Evolutionary conservation across 495 filamentous ascomycete species (phyloP).

Genomic region (Parathielavia appendiculata): DNA sequence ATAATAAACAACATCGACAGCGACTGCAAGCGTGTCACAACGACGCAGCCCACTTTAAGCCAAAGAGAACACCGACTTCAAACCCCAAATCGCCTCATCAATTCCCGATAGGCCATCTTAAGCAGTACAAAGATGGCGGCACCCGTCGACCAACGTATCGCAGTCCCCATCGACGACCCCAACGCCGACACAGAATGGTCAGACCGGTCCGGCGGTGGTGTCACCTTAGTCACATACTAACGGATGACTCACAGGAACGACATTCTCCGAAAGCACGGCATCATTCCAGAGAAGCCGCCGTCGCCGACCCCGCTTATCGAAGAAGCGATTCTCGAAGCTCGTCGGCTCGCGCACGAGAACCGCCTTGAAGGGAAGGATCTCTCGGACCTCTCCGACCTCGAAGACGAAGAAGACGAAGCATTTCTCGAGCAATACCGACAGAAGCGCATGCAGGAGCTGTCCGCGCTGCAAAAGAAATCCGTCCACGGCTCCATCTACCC

Average conservation of each 20-base stretch:
- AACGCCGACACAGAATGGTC: constrained; percentile 99
- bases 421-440: constrained; percentile 85
- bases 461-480: constrained; percentile 63
- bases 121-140: constrained; percentile 58
- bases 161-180: constrained; percentile 85
- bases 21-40: neutral
- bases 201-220: constrained; percentile 10
- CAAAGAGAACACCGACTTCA: neutral
- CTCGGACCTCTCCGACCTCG: constrained; percentile 86
- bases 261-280: constrained; percentile 90
- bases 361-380: constrained; percentile 88
- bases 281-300: constrained; percentile 94
- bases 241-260: constrained; percentile 69
- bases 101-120: neutral
- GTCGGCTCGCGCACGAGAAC: constrained; percentile 77
- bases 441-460: constrained; percentile 77
- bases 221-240: constrained; percentile 3
- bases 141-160: constrained; percentile 58
- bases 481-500: constrained; percentile 87
- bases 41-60: neutral
- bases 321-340: constrained; percentile 83
- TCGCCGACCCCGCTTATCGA: constrained; percentile 92
- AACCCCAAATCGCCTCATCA: neutral
- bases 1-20: neutral
- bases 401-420: constrained; percentile 85